A percentile compares a stretch with the other conserved stretches of the same genome.
These are phyloP conservation scores for Lachnellula willkommii DNA, from an alignment of 2,329 filamentous ascomycete genomes.

Conservation along the genomic window DNA sequence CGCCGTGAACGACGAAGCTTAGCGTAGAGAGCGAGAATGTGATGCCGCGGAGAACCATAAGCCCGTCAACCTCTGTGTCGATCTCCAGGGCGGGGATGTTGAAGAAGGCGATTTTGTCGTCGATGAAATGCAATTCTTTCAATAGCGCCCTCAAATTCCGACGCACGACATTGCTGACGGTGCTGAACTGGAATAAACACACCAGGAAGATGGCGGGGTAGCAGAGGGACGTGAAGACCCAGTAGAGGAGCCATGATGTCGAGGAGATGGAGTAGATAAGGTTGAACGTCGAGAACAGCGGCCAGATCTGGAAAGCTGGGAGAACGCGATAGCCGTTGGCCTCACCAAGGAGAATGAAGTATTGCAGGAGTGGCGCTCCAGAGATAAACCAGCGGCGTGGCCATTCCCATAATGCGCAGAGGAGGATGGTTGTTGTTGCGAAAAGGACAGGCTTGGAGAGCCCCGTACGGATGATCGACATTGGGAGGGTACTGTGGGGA, in stretches of 20 bases:
- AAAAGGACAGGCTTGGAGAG: slow-evolving; percentile 11
- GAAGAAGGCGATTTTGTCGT: slow-evolving; percentile 43
- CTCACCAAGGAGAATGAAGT: slow-evolving; percentile 33
- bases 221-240: slow-evolving; percentile 37
- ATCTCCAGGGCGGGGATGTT: slow-evolving; percentile 45
- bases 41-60: slow-evolving; percentile 47
- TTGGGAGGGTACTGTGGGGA: not conserved
- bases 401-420: slow-evolving; percentile 25
- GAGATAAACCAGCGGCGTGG: slow-evolving; percentile 37
- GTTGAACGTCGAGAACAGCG: slow-evolving; percentile 41
- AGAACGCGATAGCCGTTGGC: slow-evolving; percentile 35
- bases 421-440: slow-evolving; percentile 5
- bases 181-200: slow-evolving; percentile 41
- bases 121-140: slow-evolving; percentile 43
- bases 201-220: slow-evolving; percentile 39
- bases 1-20: slow-evolving; percentile 45
- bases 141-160: slow-evolving; percentile 32
- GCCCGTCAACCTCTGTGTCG: slow-evolving; percentile 47
- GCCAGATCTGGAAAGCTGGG: slow-evolving; percentile 41
- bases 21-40: slow-evolving; percentile 46
- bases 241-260: slow-evolving; percentile 48
- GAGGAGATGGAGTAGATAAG: slow-evolving; percentile 42
- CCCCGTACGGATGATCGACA: not conserved
- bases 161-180: slow-evolving; percentile 21
- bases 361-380: slow-evolving; percentile 36